Base-by-base conservation (phyloP, 2,329 filamentous ascomycete species). In the Trichophyton verrucosum region DNA sequence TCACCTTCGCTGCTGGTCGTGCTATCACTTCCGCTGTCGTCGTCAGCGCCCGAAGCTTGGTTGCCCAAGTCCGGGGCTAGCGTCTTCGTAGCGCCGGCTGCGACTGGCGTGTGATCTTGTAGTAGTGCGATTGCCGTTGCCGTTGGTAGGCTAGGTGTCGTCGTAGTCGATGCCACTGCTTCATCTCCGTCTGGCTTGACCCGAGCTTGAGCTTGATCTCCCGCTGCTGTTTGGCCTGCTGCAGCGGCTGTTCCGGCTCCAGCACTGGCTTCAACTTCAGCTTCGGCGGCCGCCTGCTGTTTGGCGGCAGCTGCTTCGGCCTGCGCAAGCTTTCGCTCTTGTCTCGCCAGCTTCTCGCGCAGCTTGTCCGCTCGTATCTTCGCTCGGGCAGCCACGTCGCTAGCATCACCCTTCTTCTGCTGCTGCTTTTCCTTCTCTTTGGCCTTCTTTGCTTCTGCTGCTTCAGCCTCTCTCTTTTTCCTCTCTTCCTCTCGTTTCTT, bases 321-420 rank as follows among this genome's bases (percentile, higher is more conserved):
- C 65, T 75, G 75, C 46, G 73, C 74, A 51, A 76, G 71, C 46
- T 71, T 70, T 64, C 73, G 75, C 71, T 90, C 86, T 63, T 89
- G 86, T 71, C 85, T 87, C 67, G 85, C 81, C 53, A 90, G 79
- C 61, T 73, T 75, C 61, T 70, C 71, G 30, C 70, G 70, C 36
- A 76, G 68, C 61, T 72, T 77, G 53, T 77, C 75, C 3, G 75
- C 74, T 62, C 73, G 74, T 46, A 68, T 65, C 61, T 73, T 73
- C 11, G 74, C 71, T 61, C 72, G 73, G 40, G 66, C 67, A 0
- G 69, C 73, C 3, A 69, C 71, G 64, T 75, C 71, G 8, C 69
- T 61, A 4, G 70, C 66, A 56, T 71, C 65, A 8, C 64, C 61
- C 65, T 24, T 65, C 66, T 61, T 72, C 69, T 64, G 27, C 4